Evolutionary conservation across 2,329 filamentous ascomycete genomes (phyloP), one percentile per base, ranked within the genome.

Genomic region (Fusarium chaquense): DNA sequence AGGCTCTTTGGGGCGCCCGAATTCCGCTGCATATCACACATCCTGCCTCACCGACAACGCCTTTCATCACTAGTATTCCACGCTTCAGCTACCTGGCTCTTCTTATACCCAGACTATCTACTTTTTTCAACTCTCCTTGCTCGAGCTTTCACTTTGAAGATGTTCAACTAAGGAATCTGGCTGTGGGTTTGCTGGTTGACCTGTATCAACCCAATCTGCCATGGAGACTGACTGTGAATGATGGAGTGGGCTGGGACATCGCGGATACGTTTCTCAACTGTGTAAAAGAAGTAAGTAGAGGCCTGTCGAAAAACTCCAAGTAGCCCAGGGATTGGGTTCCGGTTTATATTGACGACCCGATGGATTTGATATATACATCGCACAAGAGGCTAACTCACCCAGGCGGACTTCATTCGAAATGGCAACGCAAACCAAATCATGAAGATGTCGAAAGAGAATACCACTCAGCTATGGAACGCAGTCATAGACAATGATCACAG

Each of bases 381-480:
- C n/a, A 38, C n/a, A 26, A 41, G 28, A 49, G 9, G 30, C 68
- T 71, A 46, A 68, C 58, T 43, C 35, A 18, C 38, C 50, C 59
- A 89, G 85, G 94, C 94, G 32, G 94, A 97, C 79, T 97, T 94
- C 72, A 84, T 97, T 52, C 89, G 94, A 53, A 95, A 96, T 72
- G 93, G 94, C 45, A 96, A 92, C 56, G 93, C 93, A 18, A 94
- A 95, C 77, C 91, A 92, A 65, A 94, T 97, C 75, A 97, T 97
- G 93, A 91, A 90, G 56, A 83, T 98, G 75, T 93, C 91, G 65
- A 94, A 94, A 78, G 89, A 92, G 46, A 90, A 97, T 78, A 96
- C 93, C 16, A 93, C 90, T 10, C 87, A 91, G 33, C 84, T 98
- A 35, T 98, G 94, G 93, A 87, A 90, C 70, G 87, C 92, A 12